Percentiles rank a stretch among this genome's conserved stretches.
Conservation (phyloP, 371 early-diverging fungal genomes). For the Mortierella sp. region DNA sequence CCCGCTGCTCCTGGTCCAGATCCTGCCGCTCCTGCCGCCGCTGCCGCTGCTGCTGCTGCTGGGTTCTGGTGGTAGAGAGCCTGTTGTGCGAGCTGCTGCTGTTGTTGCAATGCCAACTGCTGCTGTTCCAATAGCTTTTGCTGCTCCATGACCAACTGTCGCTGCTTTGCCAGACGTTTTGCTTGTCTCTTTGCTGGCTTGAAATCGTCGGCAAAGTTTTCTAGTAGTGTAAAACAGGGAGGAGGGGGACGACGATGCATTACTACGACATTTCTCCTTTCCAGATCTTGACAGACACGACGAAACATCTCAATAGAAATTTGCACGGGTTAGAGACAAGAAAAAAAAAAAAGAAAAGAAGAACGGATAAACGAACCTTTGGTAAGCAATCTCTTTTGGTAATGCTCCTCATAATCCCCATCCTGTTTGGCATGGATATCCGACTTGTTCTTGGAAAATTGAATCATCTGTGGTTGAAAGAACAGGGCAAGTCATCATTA, state of each 20-base stretch:
- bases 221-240: conserved; percentile 4
- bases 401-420: conserved; percentile 72
- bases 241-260: background rate
- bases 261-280: too few relatives aligned
- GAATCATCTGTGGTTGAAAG: conserved; percentile 63
- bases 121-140: conserved; percentile 50
- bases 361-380: conserved; percentile 58
- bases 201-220: conserved; percentile 54
- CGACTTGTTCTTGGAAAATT: conserved; percentile 84
- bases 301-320: background rate
- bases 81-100: conserved; percentile 45
- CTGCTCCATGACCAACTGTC: conserved; percentile 40
- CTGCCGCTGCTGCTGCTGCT: conserved; percentile 5
- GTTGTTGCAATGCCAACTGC: conserved; percentile 38
- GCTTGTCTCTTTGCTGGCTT: conserved; percentile 52
- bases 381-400: conserved; percentile 62
- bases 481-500: background rate
- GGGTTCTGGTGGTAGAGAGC: conserved; percentile 15
- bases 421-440: conserved; percentile 82
- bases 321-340: background rate
- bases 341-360: background rate
- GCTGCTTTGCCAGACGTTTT: conserved; percentile 35
- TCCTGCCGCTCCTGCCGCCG: conserved; percentile 26
- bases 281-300: too few relatives aligned
- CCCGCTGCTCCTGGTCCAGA: conserved; percentile 20